These are phyloP conservation scores for Retiboletus flavoniger DNA, from an alignment of 1,284 basidiomycete genomes.

Conservation along the genomic window DNA sequence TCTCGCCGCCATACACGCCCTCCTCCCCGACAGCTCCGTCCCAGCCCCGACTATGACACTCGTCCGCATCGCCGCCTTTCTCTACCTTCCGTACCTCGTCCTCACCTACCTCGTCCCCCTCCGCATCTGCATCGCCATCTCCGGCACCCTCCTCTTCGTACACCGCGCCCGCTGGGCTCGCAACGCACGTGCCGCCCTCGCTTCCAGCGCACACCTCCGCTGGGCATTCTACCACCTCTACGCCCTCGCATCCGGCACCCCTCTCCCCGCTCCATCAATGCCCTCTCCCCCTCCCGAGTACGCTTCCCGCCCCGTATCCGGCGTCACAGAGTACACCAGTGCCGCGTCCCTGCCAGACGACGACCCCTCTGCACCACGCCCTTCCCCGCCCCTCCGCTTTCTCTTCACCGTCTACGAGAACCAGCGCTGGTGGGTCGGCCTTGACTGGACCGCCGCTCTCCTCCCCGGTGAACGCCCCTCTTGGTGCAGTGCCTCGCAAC, in stretches of 20 bases:
- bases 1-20: conserved; percentile 52
- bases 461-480: conserved; percentile 88
- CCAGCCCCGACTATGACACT: conserved; percentile 31
- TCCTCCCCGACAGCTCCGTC: conserved; percentile 49
- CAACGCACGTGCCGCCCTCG: conserved; percentile 52
- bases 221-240: conserved; percentile 52
- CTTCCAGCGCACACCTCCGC: conserved; percentile 66
- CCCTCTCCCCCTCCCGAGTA: conserved; percentile 37
- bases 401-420: conserved; percentile 90
- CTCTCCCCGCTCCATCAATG: conserved; percentile 44
- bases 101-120: conserved; percentile 57
- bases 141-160: conserved; percentile 58
- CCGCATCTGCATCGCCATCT: conserved; percentile 56
- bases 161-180: conserved; percentile 66
- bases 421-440: conserved; percentile 91
- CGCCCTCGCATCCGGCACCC: conserved; percentile 52
- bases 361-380: conserved; percentile 18
- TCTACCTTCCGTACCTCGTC: conserved; percentile 61
- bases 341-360: conserved; percentile 16
- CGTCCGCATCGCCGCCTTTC: conserved; percentile 48
- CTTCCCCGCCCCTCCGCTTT: conserved; percentile 58
- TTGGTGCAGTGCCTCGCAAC: conserved; percentile 70
- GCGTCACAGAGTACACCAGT: conserved; percentile 32
- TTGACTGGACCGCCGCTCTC: conserved; percentile 92
- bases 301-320: conserved; percentile 29